Conservation (phyloP, 371 early-diverging fungal species). For the Lichtheimia corymbifera region DNA sequence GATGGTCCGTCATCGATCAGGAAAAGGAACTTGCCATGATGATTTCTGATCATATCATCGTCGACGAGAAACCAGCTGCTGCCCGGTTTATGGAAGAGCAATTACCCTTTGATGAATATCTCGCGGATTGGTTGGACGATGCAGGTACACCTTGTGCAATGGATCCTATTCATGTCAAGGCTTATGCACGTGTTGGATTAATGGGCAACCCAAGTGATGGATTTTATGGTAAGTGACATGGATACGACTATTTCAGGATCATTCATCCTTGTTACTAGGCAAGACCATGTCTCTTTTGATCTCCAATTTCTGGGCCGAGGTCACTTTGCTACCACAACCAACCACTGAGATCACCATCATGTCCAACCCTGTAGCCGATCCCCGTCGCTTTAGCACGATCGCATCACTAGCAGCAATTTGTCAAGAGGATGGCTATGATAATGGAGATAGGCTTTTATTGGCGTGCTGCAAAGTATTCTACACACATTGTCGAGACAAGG, state of each 20-base stretch:
- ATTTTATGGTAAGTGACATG: conserved; percentile 51
- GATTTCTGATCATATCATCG: neutral
- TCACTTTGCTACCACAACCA: conserved; percentile 50
- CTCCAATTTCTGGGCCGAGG: conserved; percentile 67
- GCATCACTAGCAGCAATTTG: conserved; percentile 36
- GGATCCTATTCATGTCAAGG: conserved; percentile 35
- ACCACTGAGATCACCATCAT: conserved; percentile 37
- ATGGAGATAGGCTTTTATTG: conserved; percentile 57
- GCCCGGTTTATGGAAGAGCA: neutral
- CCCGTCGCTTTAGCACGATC: conserved; percentile 43
- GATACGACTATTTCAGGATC: neutral
- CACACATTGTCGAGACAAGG: conserved; percentile 38
- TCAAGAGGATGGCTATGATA: conserved; percentile 60
- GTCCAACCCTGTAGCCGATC: conserved; percentile 49
- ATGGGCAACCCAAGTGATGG: conserved; percentile 79
- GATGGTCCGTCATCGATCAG: neutral
- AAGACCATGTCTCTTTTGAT: conserved; percentile 66
- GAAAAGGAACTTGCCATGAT: neutral
- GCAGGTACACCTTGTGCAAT: conserved; percentile 12
- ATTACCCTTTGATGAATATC: conserved; percentile 4
- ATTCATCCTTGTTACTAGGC: conserved; percentile 16
- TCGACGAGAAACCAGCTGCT: conserved; percentile 1
- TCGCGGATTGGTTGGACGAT: conserved; percentile 16
- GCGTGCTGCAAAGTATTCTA: conserved; percentile 67
- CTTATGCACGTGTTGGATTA: conserved; percentile 69